These are phyloP conservation scores for Nepenthes gracilis DNA, from an alignment of 148 eudicot genomes.

Conservation along the genomic window DNA sequence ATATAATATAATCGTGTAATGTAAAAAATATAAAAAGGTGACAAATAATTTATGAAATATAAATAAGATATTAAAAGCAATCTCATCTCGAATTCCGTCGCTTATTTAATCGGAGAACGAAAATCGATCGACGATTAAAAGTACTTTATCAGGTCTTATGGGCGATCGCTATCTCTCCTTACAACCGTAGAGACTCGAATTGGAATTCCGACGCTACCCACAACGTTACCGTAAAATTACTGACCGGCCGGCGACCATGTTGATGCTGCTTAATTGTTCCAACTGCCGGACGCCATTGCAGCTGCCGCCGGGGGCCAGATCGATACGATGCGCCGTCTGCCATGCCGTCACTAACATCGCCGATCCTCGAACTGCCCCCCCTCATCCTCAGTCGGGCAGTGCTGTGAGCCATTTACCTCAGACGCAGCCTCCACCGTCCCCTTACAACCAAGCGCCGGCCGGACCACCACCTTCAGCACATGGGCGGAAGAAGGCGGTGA, in stretches of 20 bases:
- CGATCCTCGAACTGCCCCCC: conserved; percentile 41
- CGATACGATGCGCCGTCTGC: conserved; percentile 83
- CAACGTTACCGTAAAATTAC: not conserved
- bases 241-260: conserved; percentile 20
- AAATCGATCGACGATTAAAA: too few relatives aligned
- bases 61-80: too few relatives aligned
- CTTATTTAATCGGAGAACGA: too few relatives aligned
- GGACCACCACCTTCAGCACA: conserved; percentile 39
- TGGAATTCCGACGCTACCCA: too few relatives aligned
- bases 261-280: conserved; percentile 76
- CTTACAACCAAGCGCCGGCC: conserved; percentile 40
- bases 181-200: too few relatives aligned
- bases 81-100: too few relatives aligned
- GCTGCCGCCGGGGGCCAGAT: conserved; percentile 67
- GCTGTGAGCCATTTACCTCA: conserved; percentile 3
- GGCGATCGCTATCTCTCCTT: too few relatives aligned
- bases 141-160: too few relatives aligned
- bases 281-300: conserved; percentile 71
- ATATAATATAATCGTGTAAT: too few relatives aligned
- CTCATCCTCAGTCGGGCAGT: conserved; percentile 6
- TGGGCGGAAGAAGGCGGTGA: conserved; percentile 78
- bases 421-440: conserved; percentile 12
- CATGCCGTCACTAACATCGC: conserved; percentile 53
- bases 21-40: too few relatives aligned
- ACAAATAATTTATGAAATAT: too few relatives aligned